Conservation (phyloP, 257 asterid genomes). For the Primulina huaijiensis region DNA sequence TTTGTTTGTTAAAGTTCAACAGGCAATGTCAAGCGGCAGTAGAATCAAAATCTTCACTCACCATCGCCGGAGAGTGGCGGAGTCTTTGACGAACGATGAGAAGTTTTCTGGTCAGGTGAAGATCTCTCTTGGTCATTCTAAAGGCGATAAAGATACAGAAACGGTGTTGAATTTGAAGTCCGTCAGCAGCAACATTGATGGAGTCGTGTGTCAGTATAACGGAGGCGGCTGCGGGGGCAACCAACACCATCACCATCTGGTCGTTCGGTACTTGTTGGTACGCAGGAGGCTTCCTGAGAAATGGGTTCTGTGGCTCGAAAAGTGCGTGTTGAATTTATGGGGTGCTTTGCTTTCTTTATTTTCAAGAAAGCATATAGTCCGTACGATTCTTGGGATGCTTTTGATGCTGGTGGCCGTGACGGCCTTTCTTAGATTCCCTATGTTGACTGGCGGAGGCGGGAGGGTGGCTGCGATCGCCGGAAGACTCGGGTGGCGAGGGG, state of each 20-base stretch:
- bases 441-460: background rate
- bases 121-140: background rate
- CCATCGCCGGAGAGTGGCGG: constrained; percentile 37
- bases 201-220: background rate
- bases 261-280: background rate
- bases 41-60: constrained; percentile 6
- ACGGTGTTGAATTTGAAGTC: background rate
- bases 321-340: background rate
- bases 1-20: background rate
- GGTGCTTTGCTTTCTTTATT: background rate
- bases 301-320: background rate
- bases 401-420: constrained; percentile 6
- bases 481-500: background rate
- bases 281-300: constrained; percentile 6
- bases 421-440: background rate
- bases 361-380: constrained; percentile 10
- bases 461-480: background rate
- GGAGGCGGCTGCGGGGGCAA: background rate
- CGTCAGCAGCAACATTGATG: background rate
- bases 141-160: constrained; percentile 20
- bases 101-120: constrained; percentile 17
- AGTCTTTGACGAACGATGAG: constrained; percentile 20
- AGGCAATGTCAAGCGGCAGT: constrained; percentile 10
- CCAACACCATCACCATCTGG: constrained; percentile 15
- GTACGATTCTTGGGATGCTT: background rate